Evolutionary conservation across 352 stramenopile genomes (phyloP).

Genomic region (Globisporangium emineosum): DNA sequence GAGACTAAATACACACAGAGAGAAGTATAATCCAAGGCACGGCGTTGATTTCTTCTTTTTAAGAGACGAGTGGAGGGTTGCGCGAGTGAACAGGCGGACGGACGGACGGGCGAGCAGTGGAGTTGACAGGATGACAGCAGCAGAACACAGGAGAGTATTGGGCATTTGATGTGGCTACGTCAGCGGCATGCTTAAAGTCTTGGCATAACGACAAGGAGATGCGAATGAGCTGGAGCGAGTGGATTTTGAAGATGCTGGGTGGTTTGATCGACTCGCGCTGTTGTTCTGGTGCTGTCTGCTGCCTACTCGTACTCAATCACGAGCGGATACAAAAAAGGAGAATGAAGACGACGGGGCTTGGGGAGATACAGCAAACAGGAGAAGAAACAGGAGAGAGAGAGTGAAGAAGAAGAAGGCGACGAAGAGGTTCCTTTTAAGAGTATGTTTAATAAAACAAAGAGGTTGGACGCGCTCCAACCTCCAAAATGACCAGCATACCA

Average conservation of each 20-base stretch:
- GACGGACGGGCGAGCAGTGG: too few relatives aligned
- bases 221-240: not conserved
- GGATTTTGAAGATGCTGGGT: not conserved
- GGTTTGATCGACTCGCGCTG: not conserved
- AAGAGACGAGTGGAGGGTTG: not conserved
- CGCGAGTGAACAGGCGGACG: not conserved
- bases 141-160: too few relatives aligned
- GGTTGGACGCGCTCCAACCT: not conserved
- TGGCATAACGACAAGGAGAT: slow-evolving; percentile 1
- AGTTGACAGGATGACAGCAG: too few relatives aligned
- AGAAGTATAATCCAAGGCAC: not conserved
- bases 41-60: not conserved
- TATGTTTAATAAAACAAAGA: slow-evolving; percentile 1
- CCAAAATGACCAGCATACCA: not conserved
- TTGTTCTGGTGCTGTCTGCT: not conserved
- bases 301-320: not conserved
- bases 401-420: not conserved
- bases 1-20: too few relatives aligned
- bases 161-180: not conserved
- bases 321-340: not conserved
- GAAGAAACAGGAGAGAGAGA: not conserved
- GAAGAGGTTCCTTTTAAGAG: slow-evolving; percentile 1
- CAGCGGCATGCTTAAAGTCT: not conserved
- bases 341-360: not conserved
- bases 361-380: not conserved